Percentiles rank a stretch among this genome's conserved stretches.
Evolutionary conservation across 768 basidiomycete species (phyloP).

Genomic region (Gymnopilus junonius): DNA sequence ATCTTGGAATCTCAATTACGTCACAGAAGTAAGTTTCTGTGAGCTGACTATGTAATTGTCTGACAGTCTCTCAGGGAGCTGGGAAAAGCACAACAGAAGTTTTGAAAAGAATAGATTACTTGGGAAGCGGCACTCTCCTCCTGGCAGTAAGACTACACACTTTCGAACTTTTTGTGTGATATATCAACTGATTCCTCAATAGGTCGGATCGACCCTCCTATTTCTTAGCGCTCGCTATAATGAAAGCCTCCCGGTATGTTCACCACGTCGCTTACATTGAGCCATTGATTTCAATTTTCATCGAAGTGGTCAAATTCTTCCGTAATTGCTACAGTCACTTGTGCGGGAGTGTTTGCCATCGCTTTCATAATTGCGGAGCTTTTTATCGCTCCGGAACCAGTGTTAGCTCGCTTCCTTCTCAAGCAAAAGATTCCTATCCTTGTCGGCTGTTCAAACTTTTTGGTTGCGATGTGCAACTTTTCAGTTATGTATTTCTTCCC

Average conservation of each 20-base stretch:
- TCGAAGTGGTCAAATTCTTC: conserved; percentile 58
- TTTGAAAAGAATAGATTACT: conserved; percentile 76
- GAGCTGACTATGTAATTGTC: not conserved
- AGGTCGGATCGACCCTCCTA: conserved; percentile 62
- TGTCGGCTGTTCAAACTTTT: conserved; percentile 71
- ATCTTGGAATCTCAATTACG: conserved; percentile 62
- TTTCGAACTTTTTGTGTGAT: not conserved
- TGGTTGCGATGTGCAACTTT: conserved; percentile 77
- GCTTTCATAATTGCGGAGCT: conserved; percentile 68
- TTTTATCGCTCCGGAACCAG: conserved; percentile 66
- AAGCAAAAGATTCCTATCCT: conserved; percentile 70
- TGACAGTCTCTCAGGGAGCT: conserved; percentile 53
- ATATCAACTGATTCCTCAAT: not conserved
- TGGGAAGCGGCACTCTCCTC: conserved; percentile 67
- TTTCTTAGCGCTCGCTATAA: conserved; percentile 77
- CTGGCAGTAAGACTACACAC: conserved; percentile 53
- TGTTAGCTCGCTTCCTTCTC: conserved; percentile 70
- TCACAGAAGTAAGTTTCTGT: conserved; percentile 58
- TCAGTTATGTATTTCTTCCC: conserved; percentile 80
- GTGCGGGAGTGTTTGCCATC: conserved; percentile 49
- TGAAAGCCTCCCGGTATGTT: conserved; percentile 59
- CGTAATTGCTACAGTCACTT: conserved; percentile 56
- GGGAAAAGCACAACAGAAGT: conserved; percentile 68
- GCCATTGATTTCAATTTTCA: not conserved
- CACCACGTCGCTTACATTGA: too few relatives aligned